phyloP scores from a whole-genome alignment of 345 rosid genomes.

The Ricinus communis region DNA sequence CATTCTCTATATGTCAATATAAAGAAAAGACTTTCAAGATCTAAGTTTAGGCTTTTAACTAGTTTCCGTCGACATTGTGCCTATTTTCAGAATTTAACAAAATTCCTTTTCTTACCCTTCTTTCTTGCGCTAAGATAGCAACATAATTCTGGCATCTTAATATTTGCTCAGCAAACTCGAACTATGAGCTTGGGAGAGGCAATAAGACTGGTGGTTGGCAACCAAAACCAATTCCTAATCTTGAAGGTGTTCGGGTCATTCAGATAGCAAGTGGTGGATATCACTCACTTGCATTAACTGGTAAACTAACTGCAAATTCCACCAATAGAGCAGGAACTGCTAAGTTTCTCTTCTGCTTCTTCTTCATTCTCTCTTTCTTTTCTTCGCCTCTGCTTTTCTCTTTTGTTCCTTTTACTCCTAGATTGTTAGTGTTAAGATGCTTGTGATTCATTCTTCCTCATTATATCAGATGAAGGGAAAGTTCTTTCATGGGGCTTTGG shows the following conservation, averaged over 20 bases:
- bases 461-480: slow-evolving; percentile 66
- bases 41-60: neutral
- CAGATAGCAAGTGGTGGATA: slow-evolving; percentile 91
- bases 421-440: neutral
- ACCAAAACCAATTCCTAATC: slow-evolving; percentile 69
- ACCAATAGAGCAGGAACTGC: neutral
- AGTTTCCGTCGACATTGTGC: neutral
- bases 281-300: slow-evolving; percentile 87
- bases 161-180: slow-evolving; percentile 65
- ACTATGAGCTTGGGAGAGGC: slow-evolving; percentile 92
- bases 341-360: neutral
- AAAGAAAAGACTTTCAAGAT: neutral
- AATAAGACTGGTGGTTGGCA: slow-evolving; percentile 82
- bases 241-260: slow-evolving; percentile 48
- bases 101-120: neutral
- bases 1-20: neutral
- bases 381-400: neutral
- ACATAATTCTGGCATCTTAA: neutral
- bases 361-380: no score
- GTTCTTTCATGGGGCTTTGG: slow-evolving; percentile 96
- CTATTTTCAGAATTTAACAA: neutral
- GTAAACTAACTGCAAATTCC: slow-evolving; percentile 34
- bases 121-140: neutral
- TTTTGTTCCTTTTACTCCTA: neutral
- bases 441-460: slow-evolving; percentile 19